Base-by-base conservation (phyloP, 345 rosid species). In the Turnera subulata region DNA sequence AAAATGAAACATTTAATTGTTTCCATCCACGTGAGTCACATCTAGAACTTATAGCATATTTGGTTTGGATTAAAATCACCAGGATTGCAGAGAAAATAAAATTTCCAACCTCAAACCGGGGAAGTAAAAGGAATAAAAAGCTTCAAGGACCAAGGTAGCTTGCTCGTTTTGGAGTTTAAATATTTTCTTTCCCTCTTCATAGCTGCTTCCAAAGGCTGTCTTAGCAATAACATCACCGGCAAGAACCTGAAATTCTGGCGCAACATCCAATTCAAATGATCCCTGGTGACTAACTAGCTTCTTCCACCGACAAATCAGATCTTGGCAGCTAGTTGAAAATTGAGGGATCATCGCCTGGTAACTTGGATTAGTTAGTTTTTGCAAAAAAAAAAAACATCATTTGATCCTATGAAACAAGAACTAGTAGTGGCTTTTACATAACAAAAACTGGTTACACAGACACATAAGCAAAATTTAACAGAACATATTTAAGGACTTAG, bases 81-180 rank as follows among this genome's bases (percentile, higher is more conserved):
- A 22, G 6, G 25, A 47, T 2, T 6, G 6, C 23, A 13, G 57
- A 42, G 48, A 25, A 22, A 40, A 25, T 19, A 19, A 21, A 43
- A 38, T 47, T 16, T 45, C 22, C n/a, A n/a, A 82, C 78, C 81
- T 80, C 72, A 72, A 72, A 49, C 84, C 82, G 29, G 88, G 88
- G 63, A 82, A 58, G 58, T 79, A 75, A 0, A 68, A 4, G 42
- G 69, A 63, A 53, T 54, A 62, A 76, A 76, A 62, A 4, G 77
- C 70, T 66, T 79, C 80, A 38, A 77, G 17, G 20, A 62, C 58
- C 29, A 79, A 32, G 19, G 26, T n/a, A 10, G 64, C 43, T 23
- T 64, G 53, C 59, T 77, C 73, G 1, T 68, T 74, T 45, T 70
- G 82, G 54, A 70, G 81, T 17, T 67, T 55, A 53, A 82, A 80